Base-by-base conservation (phyloP, 2,329 filamentous ascomycete genomes). In the Penicillium sp. region DNA sequence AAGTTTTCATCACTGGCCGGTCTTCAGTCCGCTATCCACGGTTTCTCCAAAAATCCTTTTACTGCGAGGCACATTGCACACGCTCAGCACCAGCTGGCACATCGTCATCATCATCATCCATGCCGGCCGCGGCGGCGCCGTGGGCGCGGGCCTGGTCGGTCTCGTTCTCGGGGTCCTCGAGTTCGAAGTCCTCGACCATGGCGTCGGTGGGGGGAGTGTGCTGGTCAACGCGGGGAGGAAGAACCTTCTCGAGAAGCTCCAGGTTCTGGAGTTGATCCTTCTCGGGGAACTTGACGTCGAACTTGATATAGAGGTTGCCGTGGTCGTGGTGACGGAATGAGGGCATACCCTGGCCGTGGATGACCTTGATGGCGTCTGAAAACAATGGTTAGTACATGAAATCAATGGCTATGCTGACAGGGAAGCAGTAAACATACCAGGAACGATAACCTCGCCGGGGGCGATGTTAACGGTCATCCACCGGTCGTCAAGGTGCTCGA, bases 291-390 rank as follows among this genome's bases (percentile, higher is more conserved):
- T 96, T 96, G 77, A 99, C 92, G 69, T 90, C 88, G 79, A 99
- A 99, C 72, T 96, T 91, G 70, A 99, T 92, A 81, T 94, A 99
- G 66, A 99, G 82, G 79, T 99, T 97, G 69, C 94, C 94, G 71
- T 84, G 87, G 76, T 97, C 90, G 81, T 99, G 94, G 76, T 97
- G 94, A 67, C 94, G 87, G 76, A 86, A 89, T 4, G 94, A 95
- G 40, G 94, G 94, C 94, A 99, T 99, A 74, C 94, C 94, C 78
- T 99, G 94, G 61, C 92, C 92, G 62, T 90, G 90, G 68, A 99
- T 88, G 76, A 96, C 89, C 81, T 97, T 97, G 73, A 97, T 84
- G 63, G 90, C 82, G 65, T 90, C 94, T 96, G 11, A 3, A 42
- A 65, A 38, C 45, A 42, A 56, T 36, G n/a, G 49, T 52, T 39